Evolutionary conservation across 148 eudicot species (phyloP).

Genomic region (Chenopodium quinoa): DNA sequence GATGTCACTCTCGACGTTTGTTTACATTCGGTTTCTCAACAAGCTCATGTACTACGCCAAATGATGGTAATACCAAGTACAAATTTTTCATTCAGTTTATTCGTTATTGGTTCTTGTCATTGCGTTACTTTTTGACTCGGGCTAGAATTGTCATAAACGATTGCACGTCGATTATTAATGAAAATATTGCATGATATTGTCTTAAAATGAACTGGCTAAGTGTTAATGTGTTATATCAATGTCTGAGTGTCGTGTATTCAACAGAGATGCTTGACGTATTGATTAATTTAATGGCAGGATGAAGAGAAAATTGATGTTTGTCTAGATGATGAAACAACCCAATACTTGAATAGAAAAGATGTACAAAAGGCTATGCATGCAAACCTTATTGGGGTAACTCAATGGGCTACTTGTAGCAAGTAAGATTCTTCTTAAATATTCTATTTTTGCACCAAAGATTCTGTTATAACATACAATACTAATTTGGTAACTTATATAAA

Average conservation of each 20-base stretch:
- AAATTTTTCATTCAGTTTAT: too few relatives aligned
- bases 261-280: too few relatives aligned
- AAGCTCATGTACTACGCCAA: slow-evolving; percentile 38
- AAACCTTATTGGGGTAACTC: slow-evolving; percentile 44
- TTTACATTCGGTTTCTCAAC: slow-evolving; percentile 32
- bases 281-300: slow-evolving; percentile 20
- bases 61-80: slow-evolving; percentile 25
- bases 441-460: neutral
- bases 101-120: too few relatives aligned
- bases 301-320: slow-evolving; percentile 58
- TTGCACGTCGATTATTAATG: too few relatives aligned
- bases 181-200: too few relatives aligned
- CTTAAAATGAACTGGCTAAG: too few relatives aligned
- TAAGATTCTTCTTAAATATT: slow-evolving; percentile 20
- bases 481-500: too few relatives aligned
- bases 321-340: slow-evolving; percentile 48
- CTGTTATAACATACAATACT: too few relatives aligned
- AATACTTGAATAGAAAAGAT: slow-evolving; percentile 60
- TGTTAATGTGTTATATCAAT: too few relatives aligned
- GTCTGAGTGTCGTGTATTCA: too few relatives aligned
- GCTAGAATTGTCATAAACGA: too few relatives aligned
- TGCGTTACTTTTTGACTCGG: too few relatives aligned
- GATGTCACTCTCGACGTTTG: slow-evolving; percentile 77
- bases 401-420: slow-evolving; percentile 63
- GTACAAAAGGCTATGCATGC: slow-evolving; percentile 74